Evolutionary conservation across 2,329 filamentous ascomycete genomes (phyloP).

Genomic region (Ceratocystis papillata): DNA sequence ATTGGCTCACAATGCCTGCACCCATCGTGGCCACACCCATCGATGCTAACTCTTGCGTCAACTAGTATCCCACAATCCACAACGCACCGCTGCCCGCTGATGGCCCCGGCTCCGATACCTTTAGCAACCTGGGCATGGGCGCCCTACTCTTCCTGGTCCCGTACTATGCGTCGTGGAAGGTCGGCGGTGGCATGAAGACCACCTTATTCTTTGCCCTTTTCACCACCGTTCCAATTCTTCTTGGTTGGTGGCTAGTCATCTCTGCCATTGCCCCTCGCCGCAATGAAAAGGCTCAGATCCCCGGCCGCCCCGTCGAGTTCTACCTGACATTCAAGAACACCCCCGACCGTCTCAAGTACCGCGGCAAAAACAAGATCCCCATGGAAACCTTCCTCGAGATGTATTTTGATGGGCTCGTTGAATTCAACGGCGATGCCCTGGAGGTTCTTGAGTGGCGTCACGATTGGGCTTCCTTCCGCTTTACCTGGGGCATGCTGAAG

Average conservation of each 20-base stretch:
- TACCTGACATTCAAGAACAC: constrained; percentile 73
- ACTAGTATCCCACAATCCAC: constrained; percentile 75
- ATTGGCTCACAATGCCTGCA: neutral
- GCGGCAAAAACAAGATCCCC: constrained; percentile 68
- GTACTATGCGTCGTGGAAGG: constrained; percentile 68
- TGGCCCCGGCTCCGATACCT: constrained; percentile 68
- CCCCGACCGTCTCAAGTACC: constrained; percentile 54
- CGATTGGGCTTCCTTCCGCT: constrained; percentile 92
- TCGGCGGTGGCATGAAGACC: constrained; percentile 78
- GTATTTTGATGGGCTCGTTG: constrained; percentile 91
- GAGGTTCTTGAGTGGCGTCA: constrained; percentile 89
- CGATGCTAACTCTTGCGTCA: constrained; percentile 27
- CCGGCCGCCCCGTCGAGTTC: constrained; percentile 78
- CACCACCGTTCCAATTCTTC: constrained; percentile 70
- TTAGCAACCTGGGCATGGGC: constrained; percentile 72
- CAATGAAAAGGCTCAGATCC: constrained; percentile 82
- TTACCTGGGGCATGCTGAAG: constrained; percentile 75
- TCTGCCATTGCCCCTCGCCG: constrained; percentile 76
- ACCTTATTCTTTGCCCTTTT: constrained; percentile 78
- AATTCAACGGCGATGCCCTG: constrained; percentile 87
- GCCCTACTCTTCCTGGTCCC: constrained; percentile 60
- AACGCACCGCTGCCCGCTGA: constrained; percentile 92
- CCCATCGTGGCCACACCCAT: neutral
- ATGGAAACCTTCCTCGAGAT: constrained; percentile 95
- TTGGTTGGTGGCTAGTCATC: constrained; percentile 62